Percentiles rank a stretch among this genome's conserved stretches.
Evolutionary conservation across 2,329 filamentous ascomycete species (phyloP).

Genomic region (Aspergillus ustus): DNA sequence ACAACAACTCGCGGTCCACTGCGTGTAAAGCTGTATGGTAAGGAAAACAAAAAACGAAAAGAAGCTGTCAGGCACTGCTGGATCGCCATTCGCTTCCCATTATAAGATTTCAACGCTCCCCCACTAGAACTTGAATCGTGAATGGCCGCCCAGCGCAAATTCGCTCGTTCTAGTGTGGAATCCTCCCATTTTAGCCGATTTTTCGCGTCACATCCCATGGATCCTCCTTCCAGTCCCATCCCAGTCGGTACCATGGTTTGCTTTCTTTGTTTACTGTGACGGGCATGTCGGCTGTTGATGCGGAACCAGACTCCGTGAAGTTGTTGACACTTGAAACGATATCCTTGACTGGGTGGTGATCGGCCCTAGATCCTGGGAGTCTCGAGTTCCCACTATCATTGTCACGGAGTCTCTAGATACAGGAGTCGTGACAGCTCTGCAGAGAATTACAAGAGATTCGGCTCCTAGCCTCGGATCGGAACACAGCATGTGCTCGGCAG

Average conservation of each 20-base stretch:
- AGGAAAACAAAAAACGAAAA: not conserved
- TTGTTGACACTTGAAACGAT: not conserved
- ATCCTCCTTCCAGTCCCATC: conserved; percentile 2
- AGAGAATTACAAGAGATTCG: not conserved
- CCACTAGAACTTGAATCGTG: conserved; percentile 13
- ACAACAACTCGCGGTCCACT: not conserved
- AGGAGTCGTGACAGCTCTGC: not conserved
- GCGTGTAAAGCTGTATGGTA: not conserved
- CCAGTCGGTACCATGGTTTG: not conserved
- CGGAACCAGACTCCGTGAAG: not conserved
- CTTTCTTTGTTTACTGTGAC: not conserved
- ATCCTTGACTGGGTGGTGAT: not conserved
- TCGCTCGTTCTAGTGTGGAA: conserved; percentile 15
- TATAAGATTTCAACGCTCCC: conserved; percentile 22
- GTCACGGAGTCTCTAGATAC: not conserved
- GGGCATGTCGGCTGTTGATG: not conserved
- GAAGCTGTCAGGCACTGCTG: conserved; percentile 22
- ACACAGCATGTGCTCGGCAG: conserved; percentile 17
- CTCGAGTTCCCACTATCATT: not conserved
- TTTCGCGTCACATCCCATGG: conserved; percentile 5
- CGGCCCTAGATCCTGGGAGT: not conserved
- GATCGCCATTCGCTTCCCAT: conserved; percentile 26
- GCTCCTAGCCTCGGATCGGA: conserved; percentile 13
- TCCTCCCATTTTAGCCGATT: conserved; percentile 17
- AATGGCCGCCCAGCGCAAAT: conserved; percentile 14